Evolutionary conservation across 2,329 filamentous ascomycete species (phyloP).

Genomic region (Cladophialophora bantiana): DNA sequence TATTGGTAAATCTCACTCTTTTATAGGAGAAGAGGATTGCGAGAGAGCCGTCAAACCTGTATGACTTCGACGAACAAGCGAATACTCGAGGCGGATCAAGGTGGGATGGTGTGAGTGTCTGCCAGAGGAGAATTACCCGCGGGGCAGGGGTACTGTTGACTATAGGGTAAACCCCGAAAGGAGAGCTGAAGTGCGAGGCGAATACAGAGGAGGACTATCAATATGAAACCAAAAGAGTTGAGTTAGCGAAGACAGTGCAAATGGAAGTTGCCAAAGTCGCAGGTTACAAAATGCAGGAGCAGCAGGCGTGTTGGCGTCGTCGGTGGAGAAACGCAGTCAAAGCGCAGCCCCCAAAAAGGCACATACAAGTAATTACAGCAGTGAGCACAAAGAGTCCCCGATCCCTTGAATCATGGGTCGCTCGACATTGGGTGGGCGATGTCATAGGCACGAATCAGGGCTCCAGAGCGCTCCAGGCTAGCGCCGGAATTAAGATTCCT

Average conservation of each 20-base stretch:
- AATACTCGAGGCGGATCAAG: slow-evolving; percentile 9
- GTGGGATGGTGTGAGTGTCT: slow-evolving; percentile 13
- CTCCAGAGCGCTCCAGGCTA: background rate
- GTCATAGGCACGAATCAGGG: slow-evolving; percentile 18
- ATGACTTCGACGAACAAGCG: background rate
- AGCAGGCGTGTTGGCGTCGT: slow-evolving; percentile 30
- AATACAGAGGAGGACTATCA: slow-evolving; percentile 1
- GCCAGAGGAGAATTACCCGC: slow-evolving; percentile 5
- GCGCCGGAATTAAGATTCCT: slow-evolving; percentile 17
- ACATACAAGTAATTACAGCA: slow-evolving; percentile 8
- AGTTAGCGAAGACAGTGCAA: background rate
- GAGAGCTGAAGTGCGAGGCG: background rate
- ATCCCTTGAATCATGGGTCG: slow-evolving; percentile 14
- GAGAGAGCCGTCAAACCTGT: background rate
- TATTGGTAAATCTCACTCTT: background rate
- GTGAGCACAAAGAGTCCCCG: slow-evolving; percentile 15
- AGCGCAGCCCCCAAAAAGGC: slow-evolving; percentile 21
- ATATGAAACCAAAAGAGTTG: background rate
- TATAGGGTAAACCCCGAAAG: background rate
- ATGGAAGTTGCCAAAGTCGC: slow-evolving; percentile 10
- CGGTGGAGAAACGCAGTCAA: slow-evolving; percentile 27
- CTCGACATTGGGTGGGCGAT: slow-evolving; percentile 7
- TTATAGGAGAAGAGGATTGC: background rate
- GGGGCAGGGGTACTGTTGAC: slow-evolving; percentile 3
- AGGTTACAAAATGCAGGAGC: slow-evolving; percentile 15